Percentiles rank a stretch among this genome's conserved stretches.
Evolutionary conservation across 148 eudicot genomes (phyloP).

Genomic region (Cornus kousa): DNA sequence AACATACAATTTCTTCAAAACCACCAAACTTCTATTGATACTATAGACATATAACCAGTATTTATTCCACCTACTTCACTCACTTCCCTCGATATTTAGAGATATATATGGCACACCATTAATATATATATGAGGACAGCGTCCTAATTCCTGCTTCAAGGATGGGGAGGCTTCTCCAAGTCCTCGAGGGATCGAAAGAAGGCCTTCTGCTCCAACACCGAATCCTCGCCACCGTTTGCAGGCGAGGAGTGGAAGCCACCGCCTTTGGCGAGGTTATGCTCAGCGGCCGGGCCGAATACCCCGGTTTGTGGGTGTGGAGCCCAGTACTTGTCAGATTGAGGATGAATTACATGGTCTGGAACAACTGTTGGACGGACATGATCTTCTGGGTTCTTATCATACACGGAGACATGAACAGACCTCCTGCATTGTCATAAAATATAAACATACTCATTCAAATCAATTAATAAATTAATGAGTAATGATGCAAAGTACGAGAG

Average conservation of each 20-base stretch:
- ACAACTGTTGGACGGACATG: constrained; percentile 50
- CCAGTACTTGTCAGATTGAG: constrained; percentile 69
- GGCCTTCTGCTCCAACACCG: constrained; percentile 77
- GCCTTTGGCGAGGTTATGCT: constrained; percentile 20
- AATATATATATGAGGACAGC: neutral
- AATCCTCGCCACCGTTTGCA: constrained; percentile 33
- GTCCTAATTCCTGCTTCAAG: neutral
- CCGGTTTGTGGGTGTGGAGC: constrained; percentile 86
- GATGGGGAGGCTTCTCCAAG: constrained; percentile 50
- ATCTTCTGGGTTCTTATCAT: constrained; percentile 91
- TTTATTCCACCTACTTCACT: too few relatives aligned
- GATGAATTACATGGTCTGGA: constrained; percentile 64
- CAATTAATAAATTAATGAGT: neutral
- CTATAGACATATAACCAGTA: too few relatives aligned
- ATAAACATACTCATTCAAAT: neutral
- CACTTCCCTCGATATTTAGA: too few relatives aligned
- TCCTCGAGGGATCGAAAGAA: constrained; percentile 87
- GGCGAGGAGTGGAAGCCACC: constrained; percentile 24
- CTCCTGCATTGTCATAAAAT: constrained; percentile 54
- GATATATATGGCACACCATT: too few relatives aligned
- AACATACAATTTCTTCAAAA: too few relatives aligned
- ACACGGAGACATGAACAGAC: constrained; percentile 58
- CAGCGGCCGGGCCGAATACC: constrained; percentile 73
- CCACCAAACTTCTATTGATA: too few relatives aligned
- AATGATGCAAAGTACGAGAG: too few relatives aligned